Base-by-base conservation (phyloP, 164 flowering plant genomes). In the Macadamia integrifolia region DNA sequence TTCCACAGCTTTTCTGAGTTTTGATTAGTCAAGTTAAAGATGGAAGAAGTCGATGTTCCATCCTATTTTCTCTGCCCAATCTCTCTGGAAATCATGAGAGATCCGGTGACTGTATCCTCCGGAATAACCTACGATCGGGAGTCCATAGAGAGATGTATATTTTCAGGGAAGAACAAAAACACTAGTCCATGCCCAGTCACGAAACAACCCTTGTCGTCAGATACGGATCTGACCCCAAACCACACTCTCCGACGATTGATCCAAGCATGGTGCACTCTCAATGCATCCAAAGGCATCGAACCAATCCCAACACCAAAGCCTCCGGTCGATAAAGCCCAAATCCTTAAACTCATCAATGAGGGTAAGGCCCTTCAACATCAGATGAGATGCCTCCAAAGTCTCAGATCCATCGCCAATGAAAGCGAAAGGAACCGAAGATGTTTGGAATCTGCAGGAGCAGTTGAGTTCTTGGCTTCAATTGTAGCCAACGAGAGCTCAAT, bases 111-210 rank as follows among this genome's bases (percentile, higher is more conserved):
- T 0, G 66, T 86, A 9, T 64, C 83, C 1, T 86, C 97, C 2
- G 98, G 98, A 14, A 90, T 93, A 1, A 93, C 92, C 7, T 93
- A 89, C 80, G 97, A 93, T 57, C 75, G 98, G 1, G 80, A 83
- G 29, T 80, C 69, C 82, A 90, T 92, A 11, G 93, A 89, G 73
- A 77, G 46, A 69, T 92, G 97, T 96, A 40, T 92, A 2, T 86
- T 76, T 42, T 64, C 87, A 3, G 50, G 70, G 79, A 81, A 80
- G 68, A 84, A 79, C 79, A 71, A 59, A 23, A 23, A 23, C 23
- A 23, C 23, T 23, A 23, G 23, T 42, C 68, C 80, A 2, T 92
- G 97, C 60, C 97, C 96, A 1, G 81, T 84, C 11, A 87, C 97
- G 0, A 89, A 85, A 58, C 92, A 83, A 48, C 58, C 49, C 28